phyloP scores from a whole-genome alignment of 805 yeast genomes.

The Cyberlindnera americana region DNA sequence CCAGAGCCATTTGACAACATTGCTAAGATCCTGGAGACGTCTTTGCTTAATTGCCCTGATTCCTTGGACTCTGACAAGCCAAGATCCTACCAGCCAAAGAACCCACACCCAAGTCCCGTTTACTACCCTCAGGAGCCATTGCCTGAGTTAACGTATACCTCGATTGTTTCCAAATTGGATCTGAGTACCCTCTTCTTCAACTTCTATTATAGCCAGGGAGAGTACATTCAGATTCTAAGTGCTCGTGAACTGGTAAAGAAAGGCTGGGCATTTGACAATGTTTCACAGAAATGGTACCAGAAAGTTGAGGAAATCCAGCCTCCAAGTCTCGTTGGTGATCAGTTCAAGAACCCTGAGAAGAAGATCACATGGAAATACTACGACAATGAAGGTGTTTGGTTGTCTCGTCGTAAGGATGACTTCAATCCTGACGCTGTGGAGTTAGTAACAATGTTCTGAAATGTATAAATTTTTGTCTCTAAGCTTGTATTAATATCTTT shows the following conservation, averaged over 20 bases:
- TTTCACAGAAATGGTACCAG: constrained; percentile 77
- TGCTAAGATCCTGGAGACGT: constrained; percentile 62
- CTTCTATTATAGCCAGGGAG: constrained; percentile 76
- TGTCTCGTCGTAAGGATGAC: constrained; percentile 56
- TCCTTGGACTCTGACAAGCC: constrained; percentile 88
- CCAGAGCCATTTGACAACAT: constrained; percentile 55
- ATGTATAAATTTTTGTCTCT: too few relatives aligned
- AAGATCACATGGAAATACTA: constrained; percentile 69
- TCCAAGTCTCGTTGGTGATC: constrained; percentile 21
- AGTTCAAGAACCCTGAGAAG: constrained; percentile 38
- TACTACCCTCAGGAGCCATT: constrained; percentile 85
- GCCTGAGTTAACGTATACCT: constrained; percentile 48
- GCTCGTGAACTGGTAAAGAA: constrained; percentile 75
- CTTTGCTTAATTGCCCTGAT: constrained; percentile 88
- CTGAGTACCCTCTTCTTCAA: constrained; percentile 87
- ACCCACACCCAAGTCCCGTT: constrained; percentile 85
- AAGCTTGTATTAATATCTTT: background rate
- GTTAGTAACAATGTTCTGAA: constrained; percentile 15
- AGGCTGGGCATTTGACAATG: constrained; percentile 80
- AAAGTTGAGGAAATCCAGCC: constrained; percentile 45
- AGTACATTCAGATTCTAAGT: constrained; percentile 69
- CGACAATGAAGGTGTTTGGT: constrained; percentile 73
- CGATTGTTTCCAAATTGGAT: constrained; percentile 67
- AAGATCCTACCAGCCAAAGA: constrained; percentile 60
- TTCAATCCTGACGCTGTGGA: constrained; percentile 38